Evolutionary conservation across 2,329 filamentous ascomycete genomes (phyloP).

Genomic region (Tolypocladium ophioglossoides): DNA sequence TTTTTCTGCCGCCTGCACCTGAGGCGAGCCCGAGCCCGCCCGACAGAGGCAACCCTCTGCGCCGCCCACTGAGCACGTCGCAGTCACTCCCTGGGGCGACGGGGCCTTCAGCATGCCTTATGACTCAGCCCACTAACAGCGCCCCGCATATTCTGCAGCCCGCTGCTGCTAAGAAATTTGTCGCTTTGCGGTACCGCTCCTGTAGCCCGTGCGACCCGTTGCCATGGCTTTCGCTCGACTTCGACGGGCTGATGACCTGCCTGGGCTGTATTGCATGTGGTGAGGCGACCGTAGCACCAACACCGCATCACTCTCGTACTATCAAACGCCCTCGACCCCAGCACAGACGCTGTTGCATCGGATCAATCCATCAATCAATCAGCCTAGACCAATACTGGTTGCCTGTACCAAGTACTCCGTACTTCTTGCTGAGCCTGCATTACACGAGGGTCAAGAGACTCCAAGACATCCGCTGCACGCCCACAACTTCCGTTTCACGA

Average conservation of each 20-base stretch:
- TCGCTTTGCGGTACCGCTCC: neutral
- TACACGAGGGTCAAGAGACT: neutral
- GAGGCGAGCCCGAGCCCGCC: neutral
- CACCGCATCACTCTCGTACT: neutral
- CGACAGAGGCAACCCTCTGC: too few relatives aligned
- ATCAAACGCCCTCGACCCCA: neutral
- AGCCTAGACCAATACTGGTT: neutral
- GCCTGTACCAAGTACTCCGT: too few relatives aligned
- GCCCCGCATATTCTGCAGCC: neutral
- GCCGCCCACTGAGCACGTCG: too few relatives aligned
- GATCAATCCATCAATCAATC: neutral
- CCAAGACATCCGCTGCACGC: neutral
- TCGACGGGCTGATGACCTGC: conserved; percentile 9
- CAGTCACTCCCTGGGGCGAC: too few relatives aligned
- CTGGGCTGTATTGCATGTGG: neutral
- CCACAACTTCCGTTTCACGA: neutral
- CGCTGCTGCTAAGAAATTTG: neutral
- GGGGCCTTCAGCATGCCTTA: neutral
- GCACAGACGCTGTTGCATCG: neutral
- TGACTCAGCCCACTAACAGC: conserved; percentile 10
- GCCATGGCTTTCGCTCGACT: conserved; percentile 15
- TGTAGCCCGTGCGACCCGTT: neutral
- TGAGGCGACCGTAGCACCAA: neutral
- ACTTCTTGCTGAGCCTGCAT: neutral
- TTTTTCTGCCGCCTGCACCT: neutral